phyloP scores from a whole-genome alignment of 2,329 filamentous ascomycete species.

The Aureobasidium sp. region DNA sequence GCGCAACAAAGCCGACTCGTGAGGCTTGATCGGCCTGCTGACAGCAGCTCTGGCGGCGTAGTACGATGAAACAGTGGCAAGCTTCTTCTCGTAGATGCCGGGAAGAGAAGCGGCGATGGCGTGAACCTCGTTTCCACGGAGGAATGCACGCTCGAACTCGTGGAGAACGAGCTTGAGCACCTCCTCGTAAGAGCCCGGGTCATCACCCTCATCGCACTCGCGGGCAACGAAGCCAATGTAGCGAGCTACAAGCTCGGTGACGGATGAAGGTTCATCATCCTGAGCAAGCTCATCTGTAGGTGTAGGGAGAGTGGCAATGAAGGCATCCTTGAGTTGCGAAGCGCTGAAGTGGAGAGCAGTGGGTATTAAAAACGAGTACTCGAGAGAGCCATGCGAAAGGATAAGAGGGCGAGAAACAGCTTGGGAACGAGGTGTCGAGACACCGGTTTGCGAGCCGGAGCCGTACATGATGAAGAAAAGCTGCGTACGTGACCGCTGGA shows the following conservation, averaged over 20 bases:
- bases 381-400: slow-evolving; percentile 86
- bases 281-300: slow-evolving; percentile 96
- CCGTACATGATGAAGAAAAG: slow-evolving; percentile 64
- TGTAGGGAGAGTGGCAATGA: slow-evolving; percentile 72
- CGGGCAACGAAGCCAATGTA: slow-evolving; percentile 85
- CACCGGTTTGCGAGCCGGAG: slow-evolving; percentile 75
- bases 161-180: slow-evolving; percentile 87
- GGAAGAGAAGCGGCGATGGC: slow-evolving; percentile 76
- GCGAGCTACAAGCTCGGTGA: slow-evolving; percentile 81
- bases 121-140: slow-evolving; percentile 93
- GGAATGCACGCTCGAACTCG: slow-evolving; percentile 93
- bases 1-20: slow-evolving; percentile 86
- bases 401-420: slow-evolving; percentile 86
- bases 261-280: slow-evolving; percentile 97
- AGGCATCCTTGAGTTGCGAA: slow-evolving; percentile 85
- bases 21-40: slow-evolving; percentile 78
- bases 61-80: slow-evolving; percentile 82
- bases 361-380: slow-evolving; percentile 91
- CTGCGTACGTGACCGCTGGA: slow-evolving; percentile 5
- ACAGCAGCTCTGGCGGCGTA: slow-evolving; percentile 78
- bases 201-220: slow-evolving; percentile 88
- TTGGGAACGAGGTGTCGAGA: slow-evolving; percentile 90
- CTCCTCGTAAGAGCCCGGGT: slow-evolving; percentile 84
- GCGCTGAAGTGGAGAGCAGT: slow-evolving; percentile 95
- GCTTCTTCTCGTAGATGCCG: slow-evolving; percentile 88